Conservation (phyloP, 2,329 filamentous ascomycete species). For the Fusarium sp. region DNA sequence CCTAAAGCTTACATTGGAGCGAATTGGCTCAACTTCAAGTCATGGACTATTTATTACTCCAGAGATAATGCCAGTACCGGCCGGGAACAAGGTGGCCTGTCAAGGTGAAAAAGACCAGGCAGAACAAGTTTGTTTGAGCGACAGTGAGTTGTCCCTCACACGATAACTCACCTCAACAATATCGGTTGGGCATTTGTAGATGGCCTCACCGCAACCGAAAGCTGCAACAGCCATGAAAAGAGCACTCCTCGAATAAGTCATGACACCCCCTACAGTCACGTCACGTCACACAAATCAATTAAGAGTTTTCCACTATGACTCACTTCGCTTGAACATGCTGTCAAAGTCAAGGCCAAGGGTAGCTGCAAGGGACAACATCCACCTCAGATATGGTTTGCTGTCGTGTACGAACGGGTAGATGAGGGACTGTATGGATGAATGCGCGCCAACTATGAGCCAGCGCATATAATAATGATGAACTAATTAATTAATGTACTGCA, state of each 20-base stretch:
- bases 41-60: not conserved
- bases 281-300: slow-evolving; percentile 17
- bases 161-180: not conserved
- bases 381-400: slow-evolving; percentile 21
- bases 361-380: slow-evolving; percentile 34
- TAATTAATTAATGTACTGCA: not conserved
- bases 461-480: slow-evolving; percentile 4
- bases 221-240: slow-evolving; percentile 6
- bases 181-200: slow-evolving; percentile 22
- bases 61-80: not conserved
- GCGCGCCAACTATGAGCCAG: slow-evolving; percentile 30
- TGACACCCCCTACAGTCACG: slow-evolving; percentile 4
- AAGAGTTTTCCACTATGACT: slow-evolving; percentile 9
- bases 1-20: not conserved
- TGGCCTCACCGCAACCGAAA: slow-evolving; percentile 32
- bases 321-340: slow-evolving; percentile 1
- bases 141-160: slow-evolving; percentile 15
- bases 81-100: not conserved
- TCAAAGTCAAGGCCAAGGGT: slow-evolving; percentile 17
- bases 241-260: slow-evolving; percentile 3
- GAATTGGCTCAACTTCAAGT: too few species aligned
- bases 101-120: not conserved
- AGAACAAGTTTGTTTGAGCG: not conserved
- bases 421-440: slow-evolving; percentile 21
- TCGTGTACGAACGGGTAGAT: slow-evolving; percentile 37